Conservation (phyloP, 306 rosid genomes). For the Prunus salicina region DNA sequence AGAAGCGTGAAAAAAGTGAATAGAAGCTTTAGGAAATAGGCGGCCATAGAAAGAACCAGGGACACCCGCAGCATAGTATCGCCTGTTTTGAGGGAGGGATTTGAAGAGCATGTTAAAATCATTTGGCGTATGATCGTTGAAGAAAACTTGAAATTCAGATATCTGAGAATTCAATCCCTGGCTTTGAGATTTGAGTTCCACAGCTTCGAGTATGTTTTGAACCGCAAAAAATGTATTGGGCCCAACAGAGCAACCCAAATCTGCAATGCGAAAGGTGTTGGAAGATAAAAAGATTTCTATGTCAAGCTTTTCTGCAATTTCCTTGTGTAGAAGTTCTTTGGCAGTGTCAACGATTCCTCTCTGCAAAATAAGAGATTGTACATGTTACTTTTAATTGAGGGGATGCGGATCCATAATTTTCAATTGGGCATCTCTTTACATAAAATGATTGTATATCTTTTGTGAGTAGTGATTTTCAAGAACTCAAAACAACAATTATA, state of each 20-base stretch:
- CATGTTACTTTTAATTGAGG: background rate
- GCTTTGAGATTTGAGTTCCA: conserved; percentile 6
- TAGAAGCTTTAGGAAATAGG: background rate
- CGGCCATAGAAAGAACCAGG: conserved; percentile 3
- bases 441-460: no score
- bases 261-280: conserved; percentile 24
- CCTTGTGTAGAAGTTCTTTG: background rate
- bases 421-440: no score
- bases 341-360: background rate
- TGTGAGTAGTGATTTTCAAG: no score
- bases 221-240: conserved; percentile 33
- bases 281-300: background rate
- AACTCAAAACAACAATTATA: no score
- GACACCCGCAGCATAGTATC: background rate
- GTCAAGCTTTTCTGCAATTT: conserved; percentile 28
- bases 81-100: conserved; percentile 20
- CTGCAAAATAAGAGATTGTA: background rate
- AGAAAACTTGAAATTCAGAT: conserved; percentile 28
- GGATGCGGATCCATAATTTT: no score
- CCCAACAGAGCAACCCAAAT: conserved; percentile 38
- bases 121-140: background rate
- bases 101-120: conserved; percentile 35
- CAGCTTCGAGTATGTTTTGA: conserved; percentile 27
- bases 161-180: background rate
- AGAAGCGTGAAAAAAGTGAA: conserved; percentile 5